These are phyloP conservation scores for Pseudohalonectria lignicola DNA, from an alignment of 2,329 filamentous ascomycete species.

Conservation along the genomic window DNA sequence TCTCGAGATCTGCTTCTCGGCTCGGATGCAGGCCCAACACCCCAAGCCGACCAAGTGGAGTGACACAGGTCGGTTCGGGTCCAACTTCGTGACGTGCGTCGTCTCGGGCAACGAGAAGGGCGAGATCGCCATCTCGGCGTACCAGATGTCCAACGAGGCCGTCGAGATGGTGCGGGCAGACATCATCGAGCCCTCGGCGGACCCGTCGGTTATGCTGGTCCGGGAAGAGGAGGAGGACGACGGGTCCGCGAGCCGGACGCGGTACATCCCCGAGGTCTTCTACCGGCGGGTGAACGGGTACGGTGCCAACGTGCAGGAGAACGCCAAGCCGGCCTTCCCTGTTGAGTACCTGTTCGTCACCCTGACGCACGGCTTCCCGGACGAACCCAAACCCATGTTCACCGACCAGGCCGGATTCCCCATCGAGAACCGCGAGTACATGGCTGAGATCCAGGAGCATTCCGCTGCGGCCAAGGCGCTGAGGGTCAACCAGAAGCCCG, in stretches of 20 bases:
- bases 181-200: conserved; percentile 88
- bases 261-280: conserved; percentile 96
- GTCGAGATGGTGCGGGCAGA: conserved; percentile 96
- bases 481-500: conserved; percentile 44
- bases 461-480: conserved; percentile 58
- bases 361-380: conserved; percentile 91
- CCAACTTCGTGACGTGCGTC: conserved; percentile 93
- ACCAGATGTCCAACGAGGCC: conserved; percentile 89
- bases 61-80: conserved; percentile 86
- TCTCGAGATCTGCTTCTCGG: conserved; percentile 80
- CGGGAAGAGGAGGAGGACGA: conserved; percentile 84
- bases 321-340: conserved; percentile 90
- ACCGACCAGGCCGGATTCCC: conserved; percentile 59
- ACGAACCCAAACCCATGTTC: conserved; percentile 66
- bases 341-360: conserved; percentile 95
- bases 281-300: conserved; percentile 95
- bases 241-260: conserved; percentile 51
- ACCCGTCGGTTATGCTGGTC: conserved; percentile 89
- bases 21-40: conserved; percentile 76
- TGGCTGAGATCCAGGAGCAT: conserved; percentile 79
- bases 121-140: conserved; percentile 79
- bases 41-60: conserved; percentile 95
- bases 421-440: conserved; percentile 79
- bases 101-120: conserved; percentile 87
- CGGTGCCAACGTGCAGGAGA: conserved; percentile 90